These are phyloP conservation scores for Geotrichum europaeum DNA, from an alignment of 1,139 yeast genomes.

Conservation along the genomic window DNA sequence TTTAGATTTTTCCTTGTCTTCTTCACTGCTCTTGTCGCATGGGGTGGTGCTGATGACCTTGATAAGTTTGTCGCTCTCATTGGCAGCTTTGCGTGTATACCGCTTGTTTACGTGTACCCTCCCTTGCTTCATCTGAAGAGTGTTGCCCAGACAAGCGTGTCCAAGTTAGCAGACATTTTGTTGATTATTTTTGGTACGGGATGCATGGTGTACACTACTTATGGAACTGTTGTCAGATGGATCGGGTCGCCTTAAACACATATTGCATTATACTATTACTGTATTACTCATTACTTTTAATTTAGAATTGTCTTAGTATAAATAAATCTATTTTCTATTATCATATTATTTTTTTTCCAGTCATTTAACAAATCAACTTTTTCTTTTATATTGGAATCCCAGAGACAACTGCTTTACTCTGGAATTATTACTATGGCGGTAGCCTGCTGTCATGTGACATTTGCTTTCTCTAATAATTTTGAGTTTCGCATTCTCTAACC, in stretches of 20 bases:
- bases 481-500: not conserved
- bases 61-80: conserved; percentile 89
- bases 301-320: not conserved
- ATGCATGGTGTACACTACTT: conserved; percentile 58
- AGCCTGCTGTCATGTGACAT: not conserved
- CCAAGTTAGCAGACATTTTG: conserved; percentile 35
- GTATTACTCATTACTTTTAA: not conserved
- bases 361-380: not conserved
- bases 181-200: conserved; percentile 43
- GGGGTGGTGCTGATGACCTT: conserved; percentile 62
- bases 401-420: too few species aligned
- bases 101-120: conserved; percentile 89
- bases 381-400: not conserved
- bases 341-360: too few species aligned
- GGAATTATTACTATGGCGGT: not conserved
- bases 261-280: not conserved
- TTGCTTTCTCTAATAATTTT: not conserved
- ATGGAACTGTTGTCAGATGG: conserved; percentile 43
- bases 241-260: conserved; percentile 12
- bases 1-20: conserved; percentile 62
- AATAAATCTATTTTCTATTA: not conserved
- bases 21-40: conserved; percentile 61
- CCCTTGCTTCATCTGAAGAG: conserved; percentile 69
- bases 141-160: conserved; percentile 28
- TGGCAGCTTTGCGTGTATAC: conserved; percentile 94